Evolutionary conservation across 306 rosid species (phyloP).

Genomic region (Ziziphus jujuba): DNA sequence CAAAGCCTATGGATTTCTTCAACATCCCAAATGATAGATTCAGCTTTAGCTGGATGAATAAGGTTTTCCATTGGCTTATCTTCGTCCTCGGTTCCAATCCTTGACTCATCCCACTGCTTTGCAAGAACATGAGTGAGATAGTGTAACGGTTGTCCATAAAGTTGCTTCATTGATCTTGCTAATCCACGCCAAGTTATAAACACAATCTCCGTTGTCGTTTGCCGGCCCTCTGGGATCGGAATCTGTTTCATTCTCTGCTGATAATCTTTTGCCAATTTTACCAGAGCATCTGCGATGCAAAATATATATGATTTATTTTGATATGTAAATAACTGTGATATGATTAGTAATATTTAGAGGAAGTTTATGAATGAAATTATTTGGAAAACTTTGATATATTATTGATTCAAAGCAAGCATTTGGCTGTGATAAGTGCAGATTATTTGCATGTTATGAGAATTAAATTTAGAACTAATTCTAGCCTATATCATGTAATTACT

Average conservation of each 20-base stretch:
- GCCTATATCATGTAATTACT: too few species aligned
- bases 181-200: conserved; percentile 4
- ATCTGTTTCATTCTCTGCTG: not conserved
- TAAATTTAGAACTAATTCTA: too few species aligned
- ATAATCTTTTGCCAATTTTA: not conserved
- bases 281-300: not conserved
- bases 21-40: conserved; percentile 25
- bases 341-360: too few species aligned
- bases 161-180: conserved; percentile 22
- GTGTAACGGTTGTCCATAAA: conserved; percentile 37
- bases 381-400: too few species aligned
- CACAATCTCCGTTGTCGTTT: not conserved
- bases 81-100: conserved; percentile 26
- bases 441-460: too few species aligned
- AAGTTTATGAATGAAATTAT: too few species aligned
- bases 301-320: not conserved
- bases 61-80: conserved; percentile 24
- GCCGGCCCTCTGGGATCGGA: not conserved
- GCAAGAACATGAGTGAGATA: conserved; percentile 34
- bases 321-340: too few species aligned
- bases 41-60: conserved; percentile 14
- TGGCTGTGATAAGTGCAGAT: too few species aligned
- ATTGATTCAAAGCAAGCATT: too few species aligned
- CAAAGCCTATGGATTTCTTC: not conserved
- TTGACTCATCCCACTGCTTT: conserved; percentile 42